Percentiles rank a stretch among this genome's conserved stretches.
Conservation (phyloP, 768 basidiomycete genomes). For the Chlorophyllum brunneum region DNA sequence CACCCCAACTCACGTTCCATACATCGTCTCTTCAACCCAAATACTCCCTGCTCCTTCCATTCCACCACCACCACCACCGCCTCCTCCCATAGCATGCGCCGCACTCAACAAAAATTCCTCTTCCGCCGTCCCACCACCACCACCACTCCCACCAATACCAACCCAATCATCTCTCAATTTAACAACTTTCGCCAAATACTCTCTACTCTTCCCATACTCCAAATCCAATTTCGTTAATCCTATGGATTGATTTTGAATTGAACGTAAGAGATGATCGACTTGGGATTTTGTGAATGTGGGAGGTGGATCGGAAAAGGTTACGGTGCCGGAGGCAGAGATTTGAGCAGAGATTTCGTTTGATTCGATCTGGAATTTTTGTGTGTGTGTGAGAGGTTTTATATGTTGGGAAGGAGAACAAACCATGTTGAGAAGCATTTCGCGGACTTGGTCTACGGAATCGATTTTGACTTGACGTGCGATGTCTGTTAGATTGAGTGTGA, state of each 20-base stretch:
- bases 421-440: constrained; percentile 67
- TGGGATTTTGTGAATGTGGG: constrained; percentile 56
- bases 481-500: constrained; percentile 70
- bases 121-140: no score
- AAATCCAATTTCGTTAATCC: constrained; percentile 48
- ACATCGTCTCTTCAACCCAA: constrained; percentile 6
- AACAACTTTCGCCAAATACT: constrained; percentile 64
- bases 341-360: constrained; percentile 64
- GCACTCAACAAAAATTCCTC: no score
- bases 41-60: neutral
- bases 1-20: neutral
- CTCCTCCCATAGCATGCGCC: no score
- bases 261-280: constrained; percentile 53
- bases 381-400: neutral
- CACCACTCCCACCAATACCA: neutral
- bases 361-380: constrained; percentile 53
- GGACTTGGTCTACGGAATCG: constrained; percentile 49
- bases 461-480: constrained; percentile 58
- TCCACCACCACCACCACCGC: neutral
- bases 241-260: constrained; percentile 51
- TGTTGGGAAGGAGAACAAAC: constrained; percentile 29
- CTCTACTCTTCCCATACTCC: constrained; percentile 59
- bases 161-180: constrained; percentile 1
- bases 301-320: constrained; percentile 67
- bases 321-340: constrained; percentile 64